Evolutionary conservation across 2,329 filamentous ascomycete species (phyloP).

Genomic region (Cercospora nicotianae): DNA sequence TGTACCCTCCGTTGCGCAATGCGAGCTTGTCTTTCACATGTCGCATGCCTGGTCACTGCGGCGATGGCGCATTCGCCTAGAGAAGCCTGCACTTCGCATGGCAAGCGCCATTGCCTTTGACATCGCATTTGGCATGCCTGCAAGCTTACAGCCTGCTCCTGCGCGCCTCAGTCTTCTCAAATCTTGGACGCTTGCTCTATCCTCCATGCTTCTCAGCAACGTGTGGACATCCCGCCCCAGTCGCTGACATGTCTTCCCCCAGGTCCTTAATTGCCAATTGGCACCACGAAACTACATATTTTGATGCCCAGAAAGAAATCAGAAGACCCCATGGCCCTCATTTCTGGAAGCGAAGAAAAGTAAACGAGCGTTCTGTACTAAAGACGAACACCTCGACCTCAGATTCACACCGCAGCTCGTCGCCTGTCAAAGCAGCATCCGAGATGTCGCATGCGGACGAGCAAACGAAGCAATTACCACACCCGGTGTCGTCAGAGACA

Average conservation of each 20-base stretch:
- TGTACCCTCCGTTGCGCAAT: conserved; percentile 30
- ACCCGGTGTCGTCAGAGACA: conserved; percentile 21
- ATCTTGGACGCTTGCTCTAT: conserved; percentile 6
- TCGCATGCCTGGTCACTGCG: conserved; percentile 20
- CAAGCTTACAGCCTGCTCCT: conserved; percentile 8
- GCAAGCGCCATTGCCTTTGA: conserved; percentile 33
- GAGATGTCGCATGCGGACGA: conserved; percentile 32
- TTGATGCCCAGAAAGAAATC: conserved; percentile 17
- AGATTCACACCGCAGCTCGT: not conserved
- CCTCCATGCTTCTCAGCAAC: conserved; percentile 1
- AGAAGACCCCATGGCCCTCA: conserved; percentile 28
- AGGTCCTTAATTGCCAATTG: conserved; percentile 35
- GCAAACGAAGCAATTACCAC: conserved; percentile 30
- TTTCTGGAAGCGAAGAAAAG: conserved; percentile 32
- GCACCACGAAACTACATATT: conserved; percentile 26
- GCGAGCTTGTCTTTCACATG: conserved; percentile 17
- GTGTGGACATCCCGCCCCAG: not conserved
- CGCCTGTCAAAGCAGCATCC: conserved; percentile 15
- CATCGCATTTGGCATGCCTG: conserved; percentile 16
- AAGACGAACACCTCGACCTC: not conserved
- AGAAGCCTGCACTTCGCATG: conserved; percentile 19
- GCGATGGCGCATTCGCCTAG: conserved; percentile 20
- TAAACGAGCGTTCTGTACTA: conserved; percentile 29
- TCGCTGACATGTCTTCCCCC: conserved; percentile 31
- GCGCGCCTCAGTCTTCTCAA: not conserved